Evolutionary conservation across 768 basidiomycete genomes (phyloP).

Genomic region (Sarcomyxa edulis): DNA sequence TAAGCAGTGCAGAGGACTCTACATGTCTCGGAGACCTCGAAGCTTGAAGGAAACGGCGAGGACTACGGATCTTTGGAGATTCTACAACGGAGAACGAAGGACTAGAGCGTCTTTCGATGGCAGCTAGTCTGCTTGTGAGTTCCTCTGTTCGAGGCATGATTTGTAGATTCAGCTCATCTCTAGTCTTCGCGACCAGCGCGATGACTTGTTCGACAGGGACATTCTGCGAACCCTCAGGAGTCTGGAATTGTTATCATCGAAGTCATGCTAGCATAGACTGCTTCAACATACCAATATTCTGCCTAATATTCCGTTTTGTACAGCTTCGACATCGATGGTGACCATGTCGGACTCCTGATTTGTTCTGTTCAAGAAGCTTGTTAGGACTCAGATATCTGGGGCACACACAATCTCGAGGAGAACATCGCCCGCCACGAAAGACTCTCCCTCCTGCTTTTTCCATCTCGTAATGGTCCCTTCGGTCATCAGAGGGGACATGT

Average conservation of each 20-base stretch:
- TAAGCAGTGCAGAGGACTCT: no score
- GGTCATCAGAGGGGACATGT: constrained; percentile 88
- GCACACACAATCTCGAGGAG: constrained; percentile 68
- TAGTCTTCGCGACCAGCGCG: no score
- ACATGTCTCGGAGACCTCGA: no score
- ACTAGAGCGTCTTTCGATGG: no score
- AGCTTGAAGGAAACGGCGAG: no score
- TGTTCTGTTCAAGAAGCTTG: constrained; percentile 1
- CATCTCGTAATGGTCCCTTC: constrained; percentile 76
- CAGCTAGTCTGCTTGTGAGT: no score
- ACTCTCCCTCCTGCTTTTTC: constrained; percentile 75
- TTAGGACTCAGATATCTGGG: neutral
- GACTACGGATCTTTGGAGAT: no score
- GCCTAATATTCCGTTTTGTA: constrained; percentile 78
- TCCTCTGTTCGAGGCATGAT: no score
- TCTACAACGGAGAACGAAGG: no score
- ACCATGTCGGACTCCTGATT: constrained; percentile 72
- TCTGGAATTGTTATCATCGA: constrained; percentile 29
- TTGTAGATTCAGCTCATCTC: no score
- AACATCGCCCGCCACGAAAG: constrained; percentile 67
- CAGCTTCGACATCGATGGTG: constrained; percentile 87
- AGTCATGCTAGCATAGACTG: neutral
- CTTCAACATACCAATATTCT: constrained; percentile 68
- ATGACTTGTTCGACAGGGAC: constrained; percentile 32
- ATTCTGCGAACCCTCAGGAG: constrained; percentile 60